These are phyloP conservation scores for Aspergillus indologenus DNA, from an alignment of 495 filamentous ascomycete genomes.

Conservation along the genomic window DNA sequence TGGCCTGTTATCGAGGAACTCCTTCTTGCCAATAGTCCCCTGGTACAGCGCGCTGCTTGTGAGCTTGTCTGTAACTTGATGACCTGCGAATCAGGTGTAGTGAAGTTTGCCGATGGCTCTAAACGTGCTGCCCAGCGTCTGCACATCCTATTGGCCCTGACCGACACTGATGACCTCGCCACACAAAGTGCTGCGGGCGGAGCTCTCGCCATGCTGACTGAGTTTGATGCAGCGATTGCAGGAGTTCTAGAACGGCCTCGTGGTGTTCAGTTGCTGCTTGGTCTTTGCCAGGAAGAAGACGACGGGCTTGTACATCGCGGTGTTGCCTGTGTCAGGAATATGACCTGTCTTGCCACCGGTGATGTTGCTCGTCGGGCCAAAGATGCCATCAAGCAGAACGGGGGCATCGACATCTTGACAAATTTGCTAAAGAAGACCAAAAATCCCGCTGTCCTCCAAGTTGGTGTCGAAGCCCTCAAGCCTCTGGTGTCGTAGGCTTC, in stretches of 20 bases:
- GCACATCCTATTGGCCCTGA: slow-evolving; percentile 79
- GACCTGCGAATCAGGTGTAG: slow-evolving; percentile 67
- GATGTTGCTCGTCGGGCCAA: slow-evolving; percentile 39
- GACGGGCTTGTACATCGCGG: slow-evolving; percentile 76
- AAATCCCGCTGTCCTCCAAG: slow-evolving; percentile 61
- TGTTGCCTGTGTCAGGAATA: slow-evolving; percentile 63
- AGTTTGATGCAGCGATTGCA: slow-evolving; percentile 67
- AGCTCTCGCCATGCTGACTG: slow-evolving; percentile 77
- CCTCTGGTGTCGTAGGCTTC: slow-evolving; percentile 45
- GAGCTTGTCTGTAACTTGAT: slow-evolving; percentile 93
- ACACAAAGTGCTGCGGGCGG: slow-evolving; percentile 85
- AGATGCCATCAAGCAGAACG: slow-evolving; percentile 40
- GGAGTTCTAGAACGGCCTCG: slow-evolving; percentile 65
- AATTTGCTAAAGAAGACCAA: slow-evolving; percentile 61
- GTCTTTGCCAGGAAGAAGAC: slow-evolving; percentile 69
- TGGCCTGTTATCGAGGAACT: slow-evolving; percentile 78
- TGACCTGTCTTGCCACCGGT: slow-evolving; percentile 40
- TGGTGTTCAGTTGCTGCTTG: slow-evolving; percentile 67
- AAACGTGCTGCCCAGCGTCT: slow-evolving; percentile 66
- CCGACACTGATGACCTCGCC: slow-evolving; percentile 75
- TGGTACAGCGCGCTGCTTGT: slow-evolving; percentile 76
- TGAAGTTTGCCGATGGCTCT: slow-evolving; percentile 70
- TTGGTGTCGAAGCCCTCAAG: slow-evolving; percentile 61
- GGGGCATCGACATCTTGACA: slow-evolving; percentile 59
- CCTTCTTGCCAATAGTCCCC: slow-evolving; percentile 69